Evolutionary conservation across 495 filamentous ascomycete genomes (phyloP), one percentile per base, ranked within the genome.

Genomic region (Penicillium longicatenatum): DNA sequence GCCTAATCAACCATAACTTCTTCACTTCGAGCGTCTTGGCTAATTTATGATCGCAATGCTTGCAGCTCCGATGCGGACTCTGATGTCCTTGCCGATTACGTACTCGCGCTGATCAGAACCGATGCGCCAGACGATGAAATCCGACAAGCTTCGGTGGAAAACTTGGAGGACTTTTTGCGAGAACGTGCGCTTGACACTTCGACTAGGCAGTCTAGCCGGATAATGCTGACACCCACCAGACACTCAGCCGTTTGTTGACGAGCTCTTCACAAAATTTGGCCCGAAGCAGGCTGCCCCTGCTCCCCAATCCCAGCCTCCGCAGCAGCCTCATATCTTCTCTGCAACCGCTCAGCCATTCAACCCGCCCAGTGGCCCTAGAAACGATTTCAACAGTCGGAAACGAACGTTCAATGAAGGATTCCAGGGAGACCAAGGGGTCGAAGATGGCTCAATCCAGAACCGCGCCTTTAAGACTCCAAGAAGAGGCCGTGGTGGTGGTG

Each of bases 51-150:
- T 22, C 16, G 21, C 29, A 49, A 46, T 20, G 19, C 49, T 24
- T 60, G 33, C 63, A 96, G 91, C 54, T 96, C 92, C 14, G 94
- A 97, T 71, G 94, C 93, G 47, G 94, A 98, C 70, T 87, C 91
- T 29, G 92, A 97, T 65, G 91, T 98, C 4, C 87, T 98, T 16
- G 93, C 92, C 30, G 94, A 98, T 67, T 98, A 97, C 67, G 90
- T 98, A 0, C 77, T 97, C 30, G 93, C 93, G n/a, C 84, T 98
- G 10, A 79, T 97, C 31, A 84, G 84, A 54, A 86, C 90, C 52
- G 91, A 97, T 63, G 89, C 89, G 58, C 81, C 86, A 20, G 82
- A 84, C n/a, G 82, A 88, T 5, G 80, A 86, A 50, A 87, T 96
- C 35, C 85, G 86, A 65, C 79, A 83, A 65, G 83, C 87, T 19